Conservation (phyloP, 2,329 filamentous ascomycete genomes). For the Aspergillus awamori region DNA sequence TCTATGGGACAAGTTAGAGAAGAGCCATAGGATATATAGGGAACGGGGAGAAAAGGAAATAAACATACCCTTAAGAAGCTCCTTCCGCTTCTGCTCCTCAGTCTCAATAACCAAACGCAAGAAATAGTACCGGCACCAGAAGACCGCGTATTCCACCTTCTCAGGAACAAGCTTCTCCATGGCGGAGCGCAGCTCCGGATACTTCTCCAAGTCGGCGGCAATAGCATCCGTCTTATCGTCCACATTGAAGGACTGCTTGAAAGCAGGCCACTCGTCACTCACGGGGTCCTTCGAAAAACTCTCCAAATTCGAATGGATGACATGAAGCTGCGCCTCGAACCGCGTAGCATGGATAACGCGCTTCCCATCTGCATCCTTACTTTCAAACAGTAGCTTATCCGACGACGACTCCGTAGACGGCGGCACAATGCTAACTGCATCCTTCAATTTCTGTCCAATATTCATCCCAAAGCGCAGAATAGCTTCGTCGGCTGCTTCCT, state of each 20-base stretch:
- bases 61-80: conserved; percentile 81
- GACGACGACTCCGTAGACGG: conserved; percentile 59
- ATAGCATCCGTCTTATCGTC: conserved; percentile 85
- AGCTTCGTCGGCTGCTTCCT: conserved; percentile 95
- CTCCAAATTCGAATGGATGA: conserved; percentile 83
- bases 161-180: conserved; percentile 98
- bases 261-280: conserved; percentile 72
- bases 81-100: conserved; percentile 83
- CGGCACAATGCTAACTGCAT: conserved; percentile 85
- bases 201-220: conserved; percentile 77
- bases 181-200: conserved; percentile 78
- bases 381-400: conserved; percentile 83
- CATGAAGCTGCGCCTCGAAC: conserved; percentile 93
- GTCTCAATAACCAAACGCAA: conserved; percentile 89
- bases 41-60: conserved; percentile 14
- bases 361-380: conserved; percentile 85
- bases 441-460: conserved; percentile 83
- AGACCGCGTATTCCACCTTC: conserved; percentile 81
- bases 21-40: background rate
- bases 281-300: conserved; percentile 82
- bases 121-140: conserved; percentile 97
- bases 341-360: conserved; percentile 91
- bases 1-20: conserved; percentile 26
- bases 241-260: conserved; percentile 74
- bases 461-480: conserved; percentile 89